Percentiles rank a stretch among this genome's conserved stretches.
These are phyloP conservation scores for Paralagenidium karlingii DNA, from an alignment of 352 stramenopile genomes.

Conservation along the genomic window DNA sequence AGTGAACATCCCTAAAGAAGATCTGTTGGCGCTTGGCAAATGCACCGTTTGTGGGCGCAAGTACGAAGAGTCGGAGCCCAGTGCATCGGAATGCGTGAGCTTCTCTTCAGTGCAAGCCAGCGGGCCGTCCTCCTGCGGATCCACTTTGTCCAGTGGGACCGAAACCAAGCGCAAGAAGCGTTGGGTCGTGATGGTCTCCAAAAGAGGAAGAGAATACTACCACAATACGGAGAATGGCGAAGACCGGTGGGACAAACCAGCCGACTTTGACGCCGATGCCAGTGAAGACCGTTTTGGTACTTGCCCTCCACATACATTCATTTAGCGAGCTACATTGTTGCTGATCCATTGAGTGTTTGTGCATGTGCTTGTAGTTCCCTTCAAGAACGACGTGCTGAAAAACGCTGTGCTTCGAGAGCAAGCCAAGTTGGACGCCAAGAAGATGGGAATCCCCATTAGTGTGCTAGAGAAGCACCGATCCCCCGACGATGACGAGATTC, in stretches of 20 bases:
- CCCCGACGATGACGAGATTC: no score
- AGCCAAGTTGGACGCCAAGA: conserved; percentile 54
- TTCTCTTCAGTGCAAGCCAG: neutral
- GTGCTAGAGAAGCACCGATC: no score
- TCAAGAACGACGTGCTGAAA: conserved; percentile 73
- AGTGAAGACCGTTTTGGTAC: conserved; percentile 41
- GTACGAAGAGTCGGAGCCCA: conserved; percentile 38
- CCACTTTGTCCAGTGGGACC: neutral
- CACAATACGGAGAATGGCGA: conserved; percentile 75
- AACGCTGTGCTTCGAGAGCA: conserved; percentile 67
- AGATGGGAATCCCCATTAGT: conserved; percentile 52
- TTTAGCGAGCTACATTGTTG: neutral
- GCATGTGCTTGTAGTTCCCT: conserved; percentile 36
- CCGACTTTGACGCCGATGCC: conserved; percentile 48
- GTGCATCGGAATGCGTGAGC: conserved; percentile 4
- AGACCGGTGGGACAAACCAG: conserved; percentile 59
- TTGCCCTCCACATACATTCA: conserved; percentile 2
- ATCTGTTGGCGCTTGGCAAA: conserved; percentile 43
- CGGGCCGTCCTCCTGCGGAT: no score
- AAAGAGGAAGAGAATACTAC: conserved; percentile 58
- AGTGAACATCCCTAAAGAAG: conserved; percentile 72
- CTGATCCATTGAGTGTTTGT: neutral
- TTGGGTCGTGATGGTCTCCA: conserved; percentile 53
- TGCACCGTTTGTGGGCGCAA: conserved; percentile 38
- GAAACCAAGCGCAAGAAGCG: conserved; percentile 20